Percentiles rank a stretch among this genome's conserved stretches.
Conservation (phyloP, 768 basidiomycete species). For the Lanmaoa rubissima region DNA sequence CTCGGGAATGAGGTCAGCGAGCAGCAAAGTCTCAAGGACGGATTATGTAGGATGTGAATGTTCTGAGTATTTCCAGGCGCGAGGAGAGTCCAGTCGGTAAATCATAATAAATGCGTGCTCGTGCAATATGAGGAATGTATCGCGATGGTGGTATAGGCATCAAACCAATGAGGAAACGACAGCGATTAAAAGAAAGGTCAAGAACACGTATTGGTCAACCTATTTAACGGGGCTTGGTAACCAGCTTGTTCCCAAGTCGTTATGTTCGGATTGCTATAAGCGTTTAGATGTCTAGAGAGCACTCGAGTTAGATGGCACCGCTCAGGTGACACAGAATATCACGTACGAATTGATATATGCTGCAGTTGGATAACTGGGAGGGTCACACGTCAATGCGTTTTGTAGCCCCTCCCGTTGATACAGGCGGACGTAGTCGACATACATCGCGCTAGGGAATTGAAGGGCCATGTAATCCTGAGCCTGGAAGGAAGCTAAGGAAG, state of each 20-base stretch:
- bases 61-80: neutral
- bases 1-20: neutral
- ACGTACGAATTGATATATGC: conserved; percentile 70
- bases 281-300: conserved; percentile 36
- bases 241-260: conserved; percentile 84
- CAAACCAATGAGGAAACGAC: conserved; percentile 5
- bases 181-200: conserved; percentile 14
- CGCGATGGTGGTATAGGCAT: conserved; percentile 18
- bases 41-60: conserved; percentile 16
- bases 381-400: conserved; percentile 76
- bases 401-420: conserved; percentile 76
- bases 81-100: conserved; percentile 18
- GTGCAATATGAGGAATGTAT: conserved; percentile 28
- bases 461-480: conserved; percentile 67
- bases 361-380: conserved; percentile 71
- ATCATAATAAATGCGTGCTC: conserved; percentile 26
- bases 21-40: neutral
- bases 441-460: conserved; percentile 76
- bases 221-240: conserved; percentile 73
- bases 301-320: conserved; percentile 6
- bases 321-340: neutral
- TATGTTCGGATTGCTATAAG: conserved; percentile 78
- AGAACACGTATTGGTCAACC: conserved; percentile 21
- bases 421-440: conserved; percentile 86
- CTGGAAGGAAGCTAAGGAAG: conserved; percentile 61